phyloP scores from a whole-genome alignment of 1,284 basidiomycete species.

The Moesziomyces parantarcticus region DNA sequence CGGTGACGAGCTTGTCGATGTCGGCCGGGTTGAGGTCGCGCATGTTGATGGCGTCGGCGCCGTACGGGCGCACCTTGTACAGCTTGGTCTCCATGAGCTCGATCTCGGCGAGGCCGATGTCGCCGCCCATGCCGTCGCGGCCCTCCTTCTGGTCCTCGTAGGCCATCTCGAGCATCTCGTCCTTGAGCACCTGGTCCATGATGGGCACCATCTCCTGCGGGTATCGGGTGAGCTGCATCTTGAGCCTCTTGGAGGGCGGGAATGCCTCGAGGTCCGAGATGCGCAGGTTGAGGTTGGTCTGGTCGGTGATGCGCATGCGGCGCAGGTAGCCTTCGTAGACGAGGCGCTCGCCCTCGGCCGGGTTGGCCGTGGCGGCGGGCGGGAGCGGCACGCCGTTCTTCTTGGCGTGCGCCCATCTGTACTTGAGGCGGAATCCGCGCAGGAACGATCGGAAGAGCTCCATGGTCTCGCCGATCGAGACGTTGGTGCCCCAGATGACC shows the following conservation, averaged over 20 bases:
- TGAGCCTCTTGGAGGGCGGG: slow-evolving; percentile 82
- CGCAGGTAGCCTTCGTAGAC: slow-evolving; percentile 86
- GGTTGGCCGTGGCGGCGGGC: slow-evolving; percentile 32
- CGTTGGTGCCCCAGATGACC: slow-evolving; percentile 94
- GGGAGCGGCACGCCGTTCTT: slow-evolving; percentile 72
- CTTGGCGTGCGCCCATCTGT: slow-evolving; percentile 81
- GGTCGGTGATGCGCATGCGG: slow-evolving; percentile 83
- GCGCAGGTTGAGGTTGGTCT: slow-evolving; percentile 92
- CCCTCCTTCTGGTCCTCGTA: slow-evolving; percentile 79
- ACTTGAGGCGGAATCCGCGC: slow-evolving; percentile 91
- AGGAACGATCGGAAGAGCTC: slow-evolving; percentile 88
- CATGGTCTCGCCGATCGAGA: slow-evolving; percentile 90
- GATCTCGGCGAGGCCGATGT: slow-evolving; percentile 72
- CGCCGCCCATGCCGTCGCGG: slow-evolving; percentile 76
- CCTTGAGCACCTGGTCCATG: slow-evolving; percentile 95
- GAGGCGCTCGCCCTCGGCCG: slow-evolving; percentile 63
- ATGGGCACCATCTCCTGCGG: slow-evolving; percentile 96
- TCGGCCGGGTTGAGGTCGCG: slow-evolving; percentile 65
- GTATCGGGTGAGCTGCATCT: slow-evolving; percentile 78
- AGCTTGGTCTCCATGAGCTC: slow-evolving; percentile 71
- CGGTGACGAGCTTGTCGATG: slow-evolving; percentile 79
- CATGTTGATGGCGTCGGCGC: slow-evolving; percentile 73
- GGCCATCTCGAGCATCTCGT: slow-evolving; percentile 70
- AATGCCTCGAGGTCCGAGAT: slow-evolving; percentile 88
- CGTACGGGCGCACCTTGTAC: slow-evolving; percentile 93